A percentile compares a stretch with the other conserved stretches of the same genome.
phyloP scores from a whole-genome alignment of 2,329 filamentous ascomycete species.

The Didymella exigua region DNA sequence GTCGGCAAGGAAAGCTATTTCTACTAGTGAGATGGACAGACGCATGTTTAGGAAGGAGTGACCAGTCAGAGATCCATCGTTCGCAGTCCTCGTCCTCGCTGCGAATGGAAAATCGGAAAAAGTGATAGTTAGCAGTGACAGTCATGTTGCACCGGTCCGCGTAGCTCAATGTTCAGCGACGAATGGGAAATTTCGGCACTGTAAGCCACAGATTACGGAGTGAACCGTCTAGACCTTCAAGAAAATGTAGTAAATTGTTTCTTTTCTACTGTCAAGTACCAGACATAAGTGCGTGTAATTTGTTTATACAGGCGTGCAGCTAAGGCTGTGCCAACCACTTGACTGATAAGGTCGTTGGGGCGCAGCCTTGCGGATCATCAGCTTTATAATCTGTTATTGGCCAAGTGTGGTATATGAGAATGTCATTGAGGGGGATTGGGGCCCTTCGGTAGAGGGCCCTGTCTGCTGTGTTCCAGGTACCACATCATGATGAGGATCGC shows the following conservation, averaged over 20 bases:
- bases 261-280: no score
- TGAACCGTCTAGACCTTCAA: no score
- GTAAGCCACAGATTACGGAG: no score
- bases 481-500: constrained; percentile 18
- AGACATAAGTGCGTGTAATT: background rate
- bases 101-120: background rate
- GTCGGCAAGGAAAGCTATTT: no score
- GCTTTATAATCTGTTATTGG: background rate
- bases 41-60: background rate
- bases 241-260: no score
- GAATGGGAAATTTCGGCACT: no score
- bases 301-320: background rate
- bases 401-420: background rate
- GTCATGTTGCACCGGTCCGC: background rate
- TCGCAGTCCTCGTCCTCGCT: background rate
- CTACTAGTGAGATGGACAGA: background rate
- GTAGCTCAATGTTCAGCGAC: background rate
- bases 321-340: background rate
- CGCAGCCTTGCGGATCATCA: background rate
- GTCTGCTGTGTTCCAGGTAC: no score
- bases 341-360: background rate
- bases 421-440: background rate
- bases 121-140: background rate
- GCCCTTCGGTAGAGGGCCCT: background rate
- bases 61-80: background rate